Conservation (phyloP, 2,329 filamentous ascomycete species). For the Talaromyces sp. region DNA sequence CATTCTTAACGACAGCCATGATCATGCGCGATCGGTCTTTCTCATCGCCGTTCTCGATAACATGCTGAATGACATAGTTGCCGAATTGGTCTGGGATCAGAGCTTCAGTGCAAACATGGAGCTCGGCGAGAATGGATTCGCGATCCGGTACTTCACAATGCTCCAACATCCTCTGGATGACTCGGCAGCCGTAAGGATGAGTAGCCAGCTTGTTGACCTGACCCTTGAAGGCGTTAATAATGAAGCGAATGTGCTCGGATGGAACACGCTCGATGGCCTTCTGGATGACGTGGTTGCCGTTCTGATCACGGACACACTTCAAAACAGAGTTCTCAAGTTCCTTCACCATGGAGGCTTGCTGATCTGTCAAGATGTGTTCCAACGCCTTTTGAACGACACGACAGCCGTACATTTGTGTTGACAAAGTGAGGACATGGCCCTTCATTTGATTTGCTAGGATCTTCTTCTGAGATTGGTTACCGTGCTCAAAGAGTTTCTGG, state of each 20-base stretch:
- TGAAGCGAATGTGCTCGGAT: constrained; percentile 72
- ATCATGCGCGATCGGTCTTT: constrained; percentile 72
- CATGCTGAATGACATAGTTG: constrained; percentile 93
- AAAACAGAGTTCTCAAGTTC: constrained; percentile 75
- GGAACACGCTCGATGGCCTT: constrained; percentile 83
- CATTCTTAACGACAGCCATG: constrained; percentile 62
- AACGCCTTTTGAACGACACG: constrained; percentile 95
- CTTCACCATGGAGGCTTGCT: constrained; percentile 76
- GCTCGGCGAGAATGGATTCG: constrained; percentile 67
- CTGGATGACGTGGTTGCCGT: constrained; percentile 95
- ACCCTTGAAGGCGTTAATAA: constrained; percentile 73
- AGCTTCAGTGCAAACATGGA: constrained; percentile 64
- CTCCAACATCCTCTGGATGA: constrained; percentile 89
- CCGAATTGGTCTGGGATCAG: constrained; percentile 85
- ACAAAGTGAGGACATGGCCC: constrained; percentile 72
- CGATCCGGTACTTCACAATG: constrained; percentile 68
- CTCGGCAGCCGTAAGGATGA: constrained; percentile 83
- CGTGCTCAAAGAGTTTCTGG: constrained; percentile 95
- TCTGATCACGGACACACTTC: constrained; percentile 75
- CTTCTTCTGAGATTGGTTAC: constrained; percentile 89
- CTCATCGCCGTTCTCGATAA: constrained; percentile 71
- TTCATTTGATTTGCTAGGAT: constrained; percentile 81
- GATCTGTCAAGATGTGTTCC: constrained; percentile 84
- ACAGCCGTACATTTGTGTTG: constrained; percentile 86
- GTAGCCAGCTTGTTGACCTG: constrained; percentile 69